phyloP scores from a whole-genome alignment of 108 stramenopile species.

The Stephanodiscus minutulus region DNA sequence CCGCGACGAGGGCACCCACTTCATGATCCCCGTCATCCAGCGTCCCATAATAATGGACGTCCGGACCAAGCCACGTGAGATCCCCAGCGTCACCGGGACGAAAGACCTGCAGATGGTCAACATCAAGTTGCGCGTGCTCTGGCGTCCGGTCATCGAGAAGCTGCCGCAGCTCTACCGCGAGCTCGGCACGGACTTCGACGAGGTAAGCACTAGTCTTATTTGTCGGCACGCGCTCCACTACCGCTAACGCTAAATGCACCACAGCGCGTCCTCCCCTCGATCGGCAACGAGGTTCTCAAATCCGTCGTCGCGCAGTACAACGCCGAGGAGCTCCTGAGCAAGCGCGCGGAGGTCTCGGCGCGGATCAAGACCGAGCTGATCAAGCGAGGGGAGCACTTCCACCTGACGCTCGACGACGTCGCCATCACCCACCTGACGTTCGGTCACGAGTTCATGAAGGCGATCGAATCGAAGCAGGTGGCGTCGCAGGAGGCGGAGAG shows the following conservation, averaged over 20 bases:
- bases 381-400: conserved; percentile 92
- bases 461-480: conserved; percentile 99
- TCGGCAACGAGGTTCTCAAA: conserved; percentile 99
- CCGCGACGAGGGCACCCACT: conserved; percentile 96
- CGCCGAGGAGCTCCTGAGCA: conserved; percentile 98
- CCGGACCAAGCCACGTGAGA: conserved; percentile 94
- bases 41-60: conserved; percentile 95
- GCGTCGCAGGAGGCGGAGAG: conserved; percentile 99
- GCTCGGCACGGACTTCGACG: conserved; percentile 97
- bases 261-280: conserved; percentile 98
- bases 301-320: conserved; percentile 99
- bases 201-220: no score
- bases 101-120: conserved; percentile 99
- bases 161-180: conserved; percentile 93
- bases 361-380: conserved; percentile 94
- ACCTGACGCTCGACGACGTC: conserved; percentile 98
- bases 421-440: conserved; percentile 99
- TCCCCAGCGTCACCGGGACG: conserved; percentile 96
- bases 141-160: conserved; percentile 92
- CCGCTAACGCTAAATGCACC: no score
- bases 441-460: conserved; percentile 97
- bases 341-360: conserved; percentile 93
- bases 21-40: conserved; percentile 87
- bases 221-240: no score
- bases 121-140: conserved; percentile 97